These are phyloP conservation scores for Grosmannia clavigera DNA, from an alignment of 2,329 filamentous ascomycete genomes.

Conservation along the genomic window DNA sequence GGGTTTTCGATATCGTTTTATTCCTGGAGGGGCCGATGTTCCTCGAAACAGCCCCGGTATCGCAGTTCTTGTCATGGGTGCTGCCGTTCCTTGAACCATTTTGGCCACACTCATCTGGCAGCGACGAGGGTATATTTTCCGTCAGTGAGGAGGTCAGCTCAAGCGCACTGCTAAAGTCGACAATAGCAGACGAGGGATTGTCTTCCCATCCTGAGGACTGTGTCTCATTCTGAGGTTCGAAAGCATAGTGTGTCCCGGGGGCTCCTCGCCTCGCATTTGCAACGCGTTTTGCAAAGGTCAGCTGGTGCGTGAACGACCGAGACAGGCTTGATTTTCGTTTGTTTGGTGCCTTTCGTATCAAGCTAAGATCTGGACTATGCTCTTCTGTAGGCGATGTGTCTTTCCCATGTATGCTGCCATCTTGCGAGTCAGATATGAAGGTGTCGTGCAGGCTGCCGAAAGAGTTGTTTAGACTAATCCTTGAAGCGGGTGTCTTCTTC, in stretches of 20 bases:
- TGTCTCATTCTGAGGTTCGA: background rate
- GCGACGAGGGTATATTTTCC: slow-evolving; percentile 8
- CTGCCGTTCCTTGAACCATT: background rate
- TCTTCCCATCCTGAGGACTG: background rate
- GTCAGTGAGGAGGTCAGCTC: background rate
- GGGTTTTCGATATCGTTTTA: background rate
- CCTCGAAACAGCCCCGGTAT: background rate
- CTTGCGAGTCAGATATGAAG: background rate
- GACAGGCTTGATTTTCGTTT: background rate
- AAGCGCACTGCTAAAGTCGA: background rate
- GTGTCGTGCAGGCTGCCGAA: background rate
- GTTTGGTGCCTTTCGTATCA: background rate
- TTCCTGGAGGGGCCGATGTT: background rate
- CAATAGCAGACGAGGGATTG: background rate
- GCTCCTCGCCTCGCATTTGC: slow-evolving; percentile 4
- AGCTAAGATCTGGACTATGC: slow-evolving; percentile 4
- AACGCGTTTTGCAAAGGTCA: slow-evolving; percentile 1
- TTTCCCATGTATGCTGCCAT: background rate
- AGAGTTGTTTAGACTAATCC: slow-evolving; percentile 12
- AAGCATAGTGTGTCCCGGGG: background rate
- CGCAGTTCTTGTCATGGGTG: background rate
- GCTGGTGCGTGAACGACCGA: background rate
- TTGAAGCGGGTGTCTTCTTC: background rate
- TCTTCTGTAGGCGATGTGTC: background rate
- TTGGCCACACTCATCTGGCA: slow-evolving; percentile 10